phyloP scores from a whole-genome alignment of 768 basidiomycete genomes.

The Cystoderma amianthinum region DNA sequence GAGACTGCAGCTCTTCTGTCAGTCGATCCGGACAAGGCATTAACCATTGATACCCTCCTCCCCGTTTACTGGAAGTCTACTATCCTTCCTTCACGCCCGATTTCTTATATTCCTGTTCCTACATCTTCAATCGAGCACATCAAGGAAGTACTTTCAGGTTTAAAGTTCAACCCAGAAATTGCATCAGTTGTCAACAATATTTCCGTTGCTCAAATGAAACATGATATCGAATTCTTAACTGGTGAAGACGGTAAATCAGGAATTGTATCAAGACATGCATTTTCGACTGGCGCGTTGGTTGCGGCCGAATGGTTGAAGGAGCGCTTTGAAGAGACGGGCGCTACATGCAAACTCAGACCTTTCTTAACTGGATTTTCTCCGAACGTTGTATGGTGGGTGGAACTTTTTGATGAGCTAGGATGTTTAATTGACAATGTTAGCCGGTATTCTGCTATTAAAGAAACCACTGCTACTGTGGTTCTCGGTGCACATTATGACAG shows the following conservation, averaged over 20 bases:
- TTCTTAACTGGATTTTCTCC: slow-evolving; percentile 77
- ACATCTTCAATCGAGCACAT: slow-evolving; percentile 46
- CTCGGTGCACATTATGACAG: slow-evolving; percentile 89
- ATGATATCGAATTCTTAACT: slow-evolving; percentile 76
- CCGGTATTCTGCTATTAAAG: slow-evolving; percentile 45
- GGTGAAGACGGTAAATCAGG: slow-evolving; percentile 73
- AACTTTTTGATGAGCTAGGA: background rate
- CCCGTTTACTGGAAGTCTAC: slow-evolving; percentile 71
- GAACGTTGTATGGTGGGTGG: slow-evolving; percentile 75
- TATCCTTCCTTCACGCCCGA: slow-evolving; percentile 45
- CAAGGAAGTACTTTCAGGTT: slow-evolving; percentile 42
- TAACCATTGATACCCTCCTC: slow-evolving; percentile 51
- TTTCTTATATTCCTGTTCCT: slow-evolving; percentile 50
- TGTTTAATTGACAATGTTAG: slow-evolving; percentile 28
- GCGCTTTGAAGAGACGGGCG: slow-evolving; percentile 69
- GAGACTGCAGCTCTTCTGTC: slow-evolving; percentile 42
- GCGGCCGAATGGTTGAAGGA: slow-evolving; percentile 75
- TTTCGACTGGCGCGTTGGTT: slow-evolving; percentile 52
- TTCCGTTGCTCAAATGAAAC: slow-evolving; percentile 55
- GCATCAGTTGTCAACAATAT: slow-evolving; percentile 65
- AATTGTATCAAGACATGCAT: slow-evolving; percentile 79
- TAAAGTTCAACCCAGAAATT: slow-evolving; percentile 66
- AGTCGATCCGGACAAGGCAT: slow-evolving; percentile 30
- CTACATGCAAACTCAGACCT: slow-evolving; percentile 55
- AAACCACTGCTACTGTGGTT: slow-evolving; percentile 61